Evolutionary conservation across 163 green algal species (phyloP).

Genomic region (Trebouxiophyceae sp.): DNA sequence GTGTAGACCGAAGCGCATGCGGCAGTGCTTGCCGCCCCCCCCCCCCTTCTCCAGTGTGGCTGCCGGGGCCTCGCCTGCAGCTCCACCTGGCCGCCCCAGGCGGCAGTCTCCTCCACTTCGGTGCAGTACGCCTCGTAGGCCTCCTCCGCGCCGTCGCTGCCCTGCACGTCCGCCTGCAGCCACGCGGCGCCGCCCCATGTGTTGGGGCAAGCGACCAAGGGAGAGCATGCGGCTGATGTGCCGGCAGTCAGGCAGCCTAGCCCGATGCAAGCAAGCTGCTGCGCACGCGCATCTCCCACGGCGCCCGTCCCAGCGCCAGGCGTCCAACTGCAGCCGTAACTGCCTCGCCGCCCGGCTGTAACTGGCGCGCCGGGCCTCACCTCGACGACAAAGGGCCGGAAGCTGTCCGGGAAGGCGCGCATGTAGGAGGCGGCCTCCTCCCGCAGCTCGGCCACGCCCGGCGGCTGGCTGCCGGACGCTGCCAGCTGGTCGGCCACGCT

Average conservation of each 20-base stretch:
- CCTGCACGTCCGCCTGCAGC: slow-evolving; percentile 15
- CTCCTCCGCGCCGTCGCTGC: slow-evolving; percentile 5
- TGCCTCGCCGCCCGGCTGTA: too few relatives aligned
- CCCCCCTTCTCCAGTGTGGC: too few relatives aligned
- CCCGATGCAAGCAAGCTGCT: too few relatives aligned
- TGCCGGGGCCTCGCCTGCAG: slow-evolving; percentile 63
- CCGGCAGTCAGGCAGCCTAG: too few relatives aligned
- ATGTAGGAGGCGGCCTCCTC: slow-evolving; percentile 69
- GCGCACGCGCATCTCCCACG: too few relatives aligned
- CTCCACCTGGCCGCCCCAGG: slow-evolving; percentile 93
- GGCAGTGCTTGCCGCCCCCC: too few relatives aligned
- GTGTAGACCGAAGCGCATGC: too few relatives aligned
- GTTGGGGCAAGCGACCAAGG: too few relatives aligned
- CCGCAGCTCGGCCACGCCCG: slow-evolving; percentile 44
- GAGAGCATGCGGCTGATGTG: too few relatives aligned
- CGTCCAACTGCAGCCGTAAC: too few relatives aligned
- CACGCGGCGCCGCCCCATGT: too few relatives aligned
- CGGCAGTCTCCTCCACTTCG: slow-evolving; percentile 71
- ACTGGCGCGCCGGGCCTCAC: slow-evolving; percentile 3
- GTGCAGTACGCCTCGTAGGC: slow-evolving; percentile 71
- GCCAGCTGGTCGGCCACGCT: slow-evolving; percentile 73
- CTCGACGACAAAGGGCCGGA: slow-evolving; percentile 64
- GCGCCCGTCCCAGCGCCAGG: too few relatives aligned
- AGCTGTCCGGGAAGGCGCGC: slow-evolving; percentile 67
- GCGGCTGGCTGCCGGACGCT: neutral